phyloP scores from a whole-genome alignment of 371 early-diverging fungal genomes.

The Entomophthora muscae region DNA sequence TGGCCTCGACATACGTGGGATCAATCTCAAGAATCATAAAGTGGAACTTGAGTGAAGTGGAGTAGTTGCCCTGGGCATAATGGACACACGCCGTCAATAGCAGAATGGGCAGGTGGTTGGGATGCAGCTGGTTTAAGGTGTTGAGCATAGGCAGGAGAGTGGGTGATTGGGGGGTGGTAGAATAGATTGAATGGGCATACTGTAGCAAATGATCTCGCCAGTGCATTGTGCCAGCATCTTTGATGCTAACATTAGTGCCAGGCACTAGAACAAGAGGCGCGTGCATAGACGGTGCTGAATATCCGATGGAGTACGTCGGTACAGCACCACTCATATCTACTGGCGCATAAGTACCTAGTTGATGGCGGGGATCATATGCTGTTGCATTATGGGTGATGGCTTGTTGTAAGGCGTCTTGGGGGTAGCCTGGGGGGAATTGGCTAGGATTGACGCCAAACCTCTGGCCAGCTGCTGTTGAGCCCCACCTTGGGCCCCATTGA shows the following conservation, averaged over 20 bases:
- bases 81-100: conserved; percentile 73
- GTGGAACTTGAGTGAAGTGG: conserved; percentile 58
- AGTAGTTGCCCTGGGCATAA: conserved; percentile 54
- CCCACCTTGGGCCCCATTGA: not conserved
- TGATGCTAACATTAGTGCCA: conserved; percentile 15
- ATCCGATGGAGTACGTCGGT: not conserved
- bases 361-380: not conserved
- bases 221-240: conserved; percentile 12
- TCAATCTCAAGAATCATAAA: conserved; percentile 59
- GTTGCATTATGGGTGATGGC: not conserved
- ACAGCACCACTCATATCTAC: not conserved
- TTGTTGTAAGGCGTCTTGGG: not conserved
- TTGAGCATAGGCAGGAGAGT: conserved; percentile 26
- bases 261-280: conserved; percentile 11
- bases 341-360: not conserved
- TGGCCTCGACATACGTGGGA: conserved; percentile 74
- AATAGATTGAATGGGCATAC: conserved; percentile 44
- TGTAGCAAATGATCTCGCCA: conserved; percentile 37
- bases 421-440: not conserved
- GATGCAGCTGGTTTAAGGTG: conserved; percentile 40
- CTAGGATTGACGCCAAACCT: not conserved
- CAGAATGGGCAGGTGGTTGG: conserved; percentile 57
- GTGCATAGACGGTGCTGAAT: not conserved
- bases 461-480: not conserved
- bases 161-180: conserved; percentile 31